A percentile compares a stretch with the other conserved stretches of the same genome.
phyloP scores from a whole-genome alignment of 2,329 filamentous ascomycete genomes.

The Fusarium compactum region DNA sequence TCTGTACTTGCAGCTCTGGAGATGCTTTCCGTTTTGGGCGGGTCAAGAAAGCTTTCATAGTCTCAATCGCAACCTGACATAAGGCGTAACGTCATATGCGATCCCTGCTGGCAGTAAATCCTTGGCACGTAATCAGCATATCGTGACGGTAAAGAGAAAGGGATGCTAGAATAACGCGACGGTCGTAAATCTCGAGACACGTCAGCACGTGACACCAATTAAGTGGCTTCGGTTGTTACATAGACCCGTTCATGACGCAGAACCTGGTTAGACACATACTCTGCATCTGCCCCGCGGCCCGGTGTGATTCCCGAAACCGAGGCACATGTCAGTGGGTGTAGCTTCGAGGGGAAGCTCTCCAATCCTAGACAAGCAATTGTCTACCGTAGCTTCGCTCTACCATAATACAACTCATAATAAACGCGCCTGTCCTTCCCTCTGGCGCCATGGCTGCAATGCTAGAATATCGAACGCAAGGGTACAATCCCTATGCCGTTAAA shows the following conservation, averaged over 20 bases:
- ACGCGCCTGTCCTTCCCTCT: slow-evolving; percentile 34
- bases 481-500: slow-evolving; percentile 96
- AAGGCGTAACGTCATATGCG: neutral
- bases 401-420: slow-evolving; percentile 27
- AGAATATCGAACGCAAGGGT: slow-evolving; percentile 92
- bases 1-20: slow-evolving; percentile 44
- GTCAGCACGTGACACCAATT: slow-evolving; percentile 45
- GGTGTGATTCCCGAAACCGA: slow-evolving; percentile 52
- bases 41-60: slow-evolving; percentile 70
- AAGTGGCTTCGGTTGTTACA: slow-evolving; percentile 32
- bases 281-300: slow-evolving; percentile 40
- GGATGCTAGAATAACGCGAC: slow-evolving; percentile 11
- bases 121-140: neutral
- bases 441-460: slow-evolving; percentile 76
- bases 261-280: slow-evolving; percentile 34
- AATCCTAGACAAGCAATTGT: slow-evolving; percentile 20
- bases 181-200: slow-evolving; percentile 22
- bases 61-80: slow-evolving; percentile 10
- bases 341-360: slow-evolving; percentile 18
- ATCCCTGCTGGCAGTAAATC: neutral
- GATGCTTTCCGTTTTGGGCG: slow-evolving; percentile 63
- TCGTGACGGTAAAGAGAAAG: neutral
- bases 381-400: slow-evolving; percentile 15
- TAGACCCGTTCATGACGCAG: slow-evolving; percentile 26
- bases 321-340: slow-evolving; percentile 51